phyloP scores from a whole-genome alignment of 2,329 filamentous ascomycete species.

The Mycocentrospora acerina region DNA sequence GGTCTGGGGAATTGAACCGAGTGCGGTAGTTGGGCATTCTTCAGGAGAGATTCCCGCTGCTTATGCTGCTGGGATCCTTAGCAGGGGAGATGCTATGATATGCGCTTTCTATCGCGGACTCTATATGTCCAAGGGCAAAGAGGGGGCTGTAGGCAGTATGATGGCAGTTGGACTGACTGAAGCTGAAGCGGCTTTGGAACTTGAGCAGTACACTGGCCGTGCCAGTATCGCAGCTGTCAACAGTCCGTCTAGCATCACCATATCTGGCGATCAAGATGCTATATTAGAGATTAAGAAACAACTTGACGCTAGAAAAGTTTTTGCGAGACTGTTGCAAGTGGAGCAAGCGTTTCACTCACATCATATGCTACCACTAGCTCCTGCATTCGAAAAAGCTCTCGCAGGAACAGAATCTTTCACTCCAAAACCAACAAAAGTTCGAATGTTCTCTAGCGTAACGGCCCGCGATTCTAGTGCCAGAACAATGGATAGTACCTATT shows the following conservation, averaged over 20 bases:
- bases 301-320: conserved; percentile 41
- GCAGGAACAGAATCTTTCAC: conserved; percentile 7
- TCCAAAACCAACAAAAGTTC: conserved; percentile 16
- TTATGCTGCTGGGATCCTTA: conserved; percentile 20
- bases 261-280: conserved; percentile 48
- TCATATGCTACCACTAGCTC: conserved; percentile 25
- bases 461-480: conserved; percentile 20
- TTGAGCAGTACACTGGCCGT: no score
- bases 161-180: conserved; percentile 21
- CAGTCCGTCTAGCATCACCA: conserved; percentile 45
- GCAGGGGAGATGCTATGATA: conserved; percentile 22
- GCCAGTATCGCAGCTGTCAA: conserved; percentile 40
- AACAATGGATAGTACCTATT: conserved; percentile 23
- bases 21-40: conserved; percentile 32
- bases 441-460: conserved; percentile 21
- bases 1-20: conserved; percentile 27
- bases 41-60: conserved; percentile 32
- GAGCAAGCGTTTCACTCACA: conserved; percentile 49
- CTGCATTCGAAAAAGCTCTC: conserved; percentile 18
- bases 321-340: conserved; percentile 45
- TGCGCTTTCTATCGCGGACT: conserved; percentile 30
- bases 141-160: conserved; percentile 23
- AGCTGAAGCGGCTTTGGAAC: not conserved
- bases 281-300: conserved; percentile 43
- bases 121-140: conserved; percentile 22